These are phyloP conservation scores for Teratosphaeria destructans DNA, from an alignment of 2,329 filamentous ascomycete species.

Conservation along the genomic window DNA sequence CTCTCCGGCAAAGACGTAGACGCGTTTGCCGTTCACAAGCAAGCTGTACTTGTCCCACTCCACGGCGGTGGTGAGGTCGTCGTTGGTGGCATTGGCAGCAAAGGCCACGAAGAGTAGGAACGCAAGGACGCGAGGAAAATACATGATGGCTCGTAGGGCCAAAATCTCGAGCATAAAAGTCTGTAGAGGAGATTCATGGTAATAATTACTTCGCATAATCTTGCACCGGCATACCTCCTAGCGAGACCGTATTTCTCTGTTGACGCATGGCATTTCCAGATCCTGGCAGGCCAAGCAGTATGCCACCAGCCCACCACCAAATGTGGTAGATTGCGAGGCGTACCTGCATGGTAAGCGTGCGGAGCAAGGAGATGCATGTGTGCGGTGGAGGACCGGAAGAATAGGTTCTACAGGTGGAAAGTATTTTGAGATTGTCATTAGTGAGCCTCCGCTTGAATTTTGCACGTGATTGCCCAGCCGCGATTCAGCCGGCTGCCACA, in stretches of 20 bases:
- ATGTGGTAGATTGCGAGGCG: neutral
- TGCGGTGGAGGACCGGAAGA: neutral
- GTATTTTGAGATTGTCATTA: neutral
- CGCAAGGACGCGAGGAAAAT: neutral
- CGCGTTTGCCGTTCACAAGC: slow-evolving; percentile 39
- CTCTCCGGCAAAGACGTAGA: slow-evolving; percentile 45
- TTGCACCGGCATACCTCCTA: neutral
- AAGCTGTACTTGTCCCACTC: slow-evolving; percentile 47
- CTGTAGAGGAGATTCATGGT: neutral
- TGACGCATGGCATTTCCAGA: neutral
- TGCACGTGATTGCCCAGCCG: neutral
- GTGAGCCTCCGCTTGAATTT: neutral
- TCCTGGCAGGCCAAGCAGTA: neutral
- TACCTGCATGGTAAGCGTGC: neutral
- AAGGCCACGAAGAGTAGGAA: neutral
- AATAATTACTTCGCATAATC: neutral
- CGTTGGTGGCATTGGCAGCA: slow-evolving; percentile 9
- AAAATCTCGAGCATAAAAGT: neutral
- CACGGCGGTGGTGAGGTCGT: slow-evolving; percentile 38
- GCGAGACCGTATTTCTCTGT: too few relatives aligned
- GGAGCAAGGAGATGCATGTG: neutral
- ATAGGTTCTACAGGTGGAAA: neutral
- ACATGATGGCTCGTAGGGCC: neutral
- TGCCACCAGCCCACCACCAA: too few relatives aligned
- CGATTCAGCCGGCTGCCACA: too few relatives aligned